These are phyloP conservation scores for Exophiala dermatitidis DNA, from an alignment of 2,329 filamentous ascomycete genomes.

Conservation along the genomic window DNA sequence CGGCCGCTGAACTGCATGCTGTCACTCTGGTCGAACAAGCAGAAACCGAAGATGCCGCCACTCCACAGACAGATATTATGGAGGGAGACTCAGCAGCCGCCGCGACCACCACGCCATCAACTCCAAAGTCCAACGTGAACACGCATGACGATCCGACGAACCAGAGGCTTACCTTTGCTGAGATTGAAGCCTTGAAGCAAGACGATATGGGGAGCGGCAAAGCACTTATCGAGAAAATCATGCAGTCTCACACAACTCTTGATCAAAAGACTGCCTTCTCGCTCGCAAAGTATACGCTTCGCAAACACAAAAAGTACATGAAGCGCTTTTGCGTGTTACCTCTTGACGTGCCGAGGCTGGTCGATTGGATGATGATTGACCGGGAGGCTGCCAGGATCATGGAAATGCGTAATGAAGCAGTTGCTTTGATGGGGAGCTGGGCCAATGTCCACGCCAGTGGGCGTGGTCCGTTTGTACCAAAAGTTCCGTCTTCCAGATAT, in stretches of 20 bases:
- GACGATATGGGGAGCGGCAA: slow-evolving; percentile 71
- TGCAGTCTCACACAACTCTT: slow-evolving; percentile 79
- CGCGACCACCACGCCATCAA: slow-evolving; percentile 30
- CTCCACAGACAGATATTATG: slow-evolving; percentile 26
- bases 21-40: slow-evolving; percentile 57
- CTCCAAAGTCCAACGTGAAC: slow-evolving; percentile 49
- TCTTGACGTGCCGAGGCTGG: slow-evolving; percentile 68
- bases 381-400: slow-evolving; percentile 74
- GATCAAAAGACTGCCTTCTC: slow-evolving; percentile 94
- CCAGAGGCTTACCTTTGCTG: slow-evolving; percentile 66
- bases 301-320: slow-evolving; percentile 91
- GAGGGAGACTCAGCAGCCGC: slow-evolving; percentile 24
- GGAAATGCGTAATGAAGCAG: slow-evolving; percentile 76
- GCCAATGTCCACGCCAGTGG: slow-evolving; percentile 69
- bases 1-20: slow-evolving; percentile 73
- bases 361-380: slow-evolving; percentile 70
- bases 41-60: slow-evolving; percentile 33
- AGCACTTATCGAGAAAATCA: slow-evolving; percentile 85
- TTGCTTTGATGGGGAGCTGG: slow-evolving; percentile 79
- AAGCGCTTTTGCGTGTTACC: slow-evolving; percentile 79
- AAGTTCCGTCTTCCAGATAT: slow-evolving; percentile 48
- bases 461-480: slow-evolving; percentile 24
- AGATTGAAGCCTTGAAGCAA: slow-evolving; percentile 65
- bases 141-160: slow-evolving; percentile 57
- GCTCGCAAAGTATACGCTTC: slow-evolving; percentile 87